Evolutionary conservation across 192 early-diverging fungal genomes (phyloP).

Genomic region (Coemansia sp.): DNA sequence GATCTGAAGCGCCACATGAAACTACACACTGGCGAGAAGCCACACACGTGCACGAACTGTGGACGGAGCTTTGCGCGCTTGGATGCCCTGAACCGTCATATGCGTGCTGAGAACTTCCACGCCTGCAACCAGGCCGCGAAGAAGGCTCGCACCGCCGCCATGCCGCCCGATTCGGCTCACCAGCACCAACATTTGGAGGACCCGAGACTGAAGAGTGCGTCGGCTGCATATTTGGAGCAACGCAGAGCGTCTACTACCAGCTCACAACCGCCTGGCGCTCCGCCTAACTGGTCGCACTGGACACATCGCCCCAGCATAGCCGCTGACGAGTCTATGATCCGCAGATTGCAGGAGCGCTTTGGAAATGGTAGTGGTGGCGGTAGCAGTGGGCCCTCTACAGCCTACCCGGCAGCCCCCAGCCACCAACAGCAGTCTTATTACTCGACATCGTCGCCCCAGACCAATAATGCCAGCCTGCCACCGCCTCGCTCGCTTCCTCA

Average conservation of each 20-base stretch:
- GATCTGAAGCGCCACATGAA: conserved; percentile 88
- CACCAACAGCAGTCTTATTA: neutral
- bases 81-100: conserved; percentile 77
- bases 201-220: conserved; percentile 26
- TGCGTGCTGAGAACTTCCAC: conserved; percentile 62
- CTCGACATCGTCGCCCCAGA: neutral
- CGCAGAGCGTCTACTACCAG: conserved; percentile 35
- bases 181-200: conserved; percentile 4
- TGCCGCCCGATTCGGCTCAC: conserved; percentile 9
- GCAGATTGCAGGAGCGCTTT: conserved; percentile 53
- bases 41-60: conserved; percentile 72
- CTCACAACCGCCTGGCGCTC: conserved; percentile 11
- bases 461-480: neutral
- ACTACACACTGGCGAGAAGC: conserved; percentile 75
- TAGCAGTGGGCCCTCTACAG: neutral
- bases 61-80: conserved; percentile 79
- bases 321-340: conserved; percentile 52
- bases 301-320: conserved; percentile 53
- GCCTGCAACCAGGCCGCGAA: conserved; percentile 58
- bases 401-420: neutral
- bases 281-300: conserved; percentile 44
- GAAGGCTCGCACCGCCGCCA: conserved; percentile 43
- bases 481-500: neutral
- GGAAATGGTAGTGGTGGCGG: conserved; percentile 9
- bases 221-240: conserved; percentile 33